Conservation (phyloP, 805 yeast genomes). For the Metschnikowia noctiluminum region DNA sequence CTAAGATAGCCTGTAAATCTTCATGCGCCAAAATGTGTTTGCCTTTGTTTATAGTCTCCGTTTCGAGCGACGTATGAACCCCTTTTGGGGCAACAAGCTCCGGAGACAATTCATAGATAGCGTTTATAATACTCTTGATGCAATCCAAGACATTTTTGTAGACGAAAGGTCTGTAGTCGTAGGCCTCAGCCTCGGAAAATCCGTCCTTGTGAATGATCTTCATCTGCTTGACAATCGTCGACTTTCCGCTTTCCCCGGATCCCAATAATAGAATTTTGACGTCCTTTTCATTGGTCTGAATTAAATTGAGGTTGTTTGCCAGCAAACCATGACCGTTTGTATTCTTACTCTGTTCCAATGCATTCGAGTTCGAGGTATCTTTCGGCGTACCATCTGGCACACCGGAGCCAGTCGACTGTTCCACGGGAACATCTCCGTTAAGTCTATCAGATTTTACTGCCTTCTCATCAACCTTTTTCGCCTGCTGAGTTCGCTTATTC, state of each 20-base stretch:
- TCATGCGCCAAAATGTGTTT: slow-evolving; percentile 9
- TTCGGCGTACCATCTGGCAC: slow-evolving; percentile 2
- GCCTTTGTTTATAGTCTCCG: not conserved
- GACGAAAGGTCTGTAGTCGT: slow-evolving; percentile 74
- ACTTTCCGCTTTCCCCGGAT: slow-evolving; percentile 85
- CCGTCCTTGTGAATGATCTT: slow-evolving; percentile 74
- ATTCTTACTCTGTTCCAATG: slow-evolving; percentile 1
- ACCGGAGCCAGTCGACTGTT: not conserved
- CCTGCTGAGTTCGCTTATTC: slow-evolving; percentile 18
- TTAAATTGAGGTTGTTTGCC: slow-evolving; percentile 10
- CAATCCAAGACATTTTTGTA: slow-evolving; percentile 76
- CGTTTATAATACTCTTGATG: slow-evolving; percentile 65
- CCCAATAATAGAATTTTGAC: slow-evolving; percentile 77
- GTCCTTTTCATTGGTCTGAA: slow-evolving; percentile 34
- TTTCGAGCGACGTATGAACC: not conserved
- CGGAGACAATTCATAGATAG: slow-evolving; percentile 53
- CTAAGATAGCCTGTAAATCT: slow-evolving; percentile 44
- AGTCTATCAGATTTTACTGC: not conserved
- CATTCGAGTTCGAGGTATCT: not conserved
- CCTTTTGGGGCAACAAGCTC: slow-evolving; percentile 28
- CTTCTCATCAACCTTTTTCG: slow-evolving; percentile 7
- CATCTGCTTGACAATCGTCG: slow-evolving; percentile 80
- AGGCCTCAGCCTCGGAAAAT: slow-evolving; percentile 64
- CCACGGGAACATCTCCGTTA: not conserved
- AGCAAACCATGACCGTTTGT: slow-evolving; percentile 7